Evolutionary conservation across 768 basidiomycete genomes (phyloP), one percentile per base, ranked within the genome.

Genomic region (Leccinum longicurvipes): DNA sequence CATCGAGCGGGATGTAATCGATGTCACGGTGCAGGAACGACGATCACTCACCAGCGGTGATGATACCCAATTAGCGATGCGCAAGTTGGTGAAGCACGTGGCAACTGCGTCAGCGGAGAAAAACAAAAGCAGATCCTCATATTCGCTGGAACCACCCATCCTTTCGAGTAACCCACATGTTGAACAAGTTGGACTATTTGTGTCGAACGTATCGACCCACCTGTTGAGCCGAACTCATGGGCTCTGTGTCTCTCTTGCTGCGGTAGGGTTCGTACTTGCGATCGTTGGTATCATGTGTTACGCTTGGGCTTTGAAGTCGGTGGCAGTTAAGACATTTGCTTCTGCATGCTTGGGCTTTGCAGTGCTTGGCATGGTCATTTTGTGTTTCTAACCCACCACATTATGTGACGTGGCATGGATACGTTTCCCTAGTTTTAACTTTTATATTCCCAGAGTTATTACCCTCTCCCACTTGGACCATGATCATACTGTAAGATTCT

Each of bases 231-330:
- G 78, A 19, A 77, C 74, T 29, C 82, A 84, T 53, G 57, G 72
- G 24, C 66, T 84, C 5, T 82, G 80, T 58, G 77, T 84, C 51
- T 57, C 68, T 54, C 63, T 81, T 6, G 71, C 83, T 12, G 67
- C 72, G 8, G 36, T 73, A 28, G 83, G 83, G 21, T 85, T 85
- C 60, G 60, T 73, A 11, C 70, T 85, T 17, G 79, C 78, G 3
- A 68, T 83, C 24, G 60, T 71, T 10, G 84, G 84, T 0, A 76
- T 83, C 49, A 6, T 82, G 5, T 77, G 76, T 59, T 82, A 77
- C 56, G 72, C 78, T 3, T 85, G 82, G 83, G 74, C 76, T 11
- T 62, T 66, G 23, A 75, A 82, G 53, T 73, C 82, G 1, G 56
- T 29, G 4, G 76, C 74, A 50, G 81, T 79, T 7, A 73, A 79